These are phyloP conservation scores for Moesziomyces aphidis DNA, from an alignment of 1,284 basidiomycete species.

Conservation along the genomic window DNA sequence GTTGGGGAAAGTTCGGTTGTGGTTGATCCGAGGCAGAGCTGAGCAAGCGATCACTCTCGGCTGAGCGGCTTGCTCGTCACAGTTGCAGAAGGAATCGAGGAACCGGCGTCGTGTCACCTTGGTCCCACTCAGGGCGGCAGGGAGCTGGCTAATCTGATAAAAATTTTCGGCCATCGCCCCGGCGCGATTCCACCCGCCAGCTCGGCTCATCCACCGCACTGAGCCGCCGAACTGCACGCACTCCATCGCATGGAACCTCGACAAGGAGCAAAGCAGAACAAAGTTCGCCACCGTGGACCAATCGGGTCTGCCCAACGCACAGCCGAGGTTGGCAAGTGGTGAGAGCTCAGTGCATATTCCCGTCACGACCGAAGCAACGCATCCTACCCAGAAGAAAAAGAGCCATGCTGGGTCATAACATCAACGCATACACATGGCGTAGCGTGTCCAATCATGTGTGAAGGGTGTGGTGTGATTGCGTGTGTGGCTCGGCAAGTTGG, in stretches of 20 bases:
- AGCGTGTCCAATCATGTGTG: not conserved
- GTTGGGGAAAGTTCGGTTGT: not conserved
- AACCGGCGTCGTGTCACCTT: no score
- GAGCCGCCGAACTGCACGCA: no score
- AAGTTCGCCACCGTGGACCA: not conserved
- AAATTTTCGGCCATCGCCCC: not conserved
- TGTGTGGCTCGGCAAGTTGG: not conserved
- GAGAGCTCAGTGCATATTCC: not conserved
- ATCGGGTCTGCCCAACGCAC: not conserved
- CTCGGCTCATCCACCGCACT: no score
- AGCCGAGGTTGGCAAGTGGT: not conserved
- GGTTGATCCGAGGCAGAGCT: not conserved
- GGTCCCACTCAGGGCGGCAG: not conserved
- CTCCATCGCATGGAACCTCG: no score
- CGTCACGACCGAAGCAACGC: slow-evolving; percentile 7
- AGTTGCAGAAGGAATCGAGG: no score
- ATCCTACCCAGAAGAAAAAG: not conserved
- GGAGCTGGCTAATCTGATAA: slow-evolving; percentile 13
- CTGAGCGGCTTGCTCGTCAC: no score
- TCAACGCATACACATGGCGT: not conserved
- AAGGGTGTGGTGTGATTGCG: not conserved
- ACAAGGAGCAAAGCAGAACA: not conserved
- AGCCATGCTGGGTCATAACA: not conserved
- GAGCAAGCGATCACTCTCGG: not conserved
- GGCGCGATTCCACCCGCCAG: no score